These are phyloP conservation scores for Staphylotrichum tortipilum DNA, from an alignment of 495 filamentous ascomycete species.

Conservation along the genomic window DNA sequence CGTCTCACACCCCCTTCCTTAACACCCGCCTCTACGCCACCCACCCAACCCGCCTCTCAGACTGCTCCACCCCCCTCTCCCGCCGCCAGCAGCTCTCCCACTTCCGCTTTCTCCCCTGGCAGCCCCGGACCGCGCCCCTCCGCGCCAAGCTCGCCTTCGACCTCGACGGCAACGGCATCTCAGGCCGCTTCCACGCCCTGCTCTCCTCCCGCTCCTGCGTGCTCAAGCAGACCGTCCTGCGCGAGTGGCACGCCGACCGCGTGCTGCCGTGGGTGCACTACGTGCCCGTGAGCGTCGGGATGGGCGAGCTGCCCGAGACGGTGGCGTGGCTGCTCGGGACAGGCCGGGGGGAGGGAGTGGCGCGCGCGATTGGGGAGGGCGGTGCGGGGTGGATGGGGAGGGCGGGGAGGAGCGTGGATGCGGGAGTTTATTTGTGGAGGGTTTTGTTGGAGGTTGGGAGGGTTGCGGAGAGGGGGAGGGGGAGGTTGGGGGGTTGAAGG, in stretches of 20 bases:
- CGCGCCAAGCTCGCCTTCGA: slow-evolving; percentile 34
- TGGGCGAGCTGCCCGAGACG: slow-evolving; percentile 15
- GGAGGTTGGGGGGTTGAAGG: neutral
- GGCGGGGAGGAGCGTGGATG: slow-evolving; percentile 4
- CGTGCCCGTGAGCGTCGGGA: slow-evolving; percentile 13
- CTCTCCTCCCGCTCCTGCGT: slow-evolving; percentile 33
- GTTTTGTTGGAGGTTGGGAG: slow-evolving; percentile 11
- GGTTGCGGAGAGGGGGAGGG: slow-evolving; percentile 1
- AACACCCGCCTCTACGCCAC: slow-evolving; percentile 11
- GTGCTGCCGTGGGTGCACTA: slow-evolving; percentile 43
- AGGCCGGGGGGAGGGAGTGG: neutral
- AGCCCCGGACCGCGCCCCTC: slow-evolving; percentile 14
- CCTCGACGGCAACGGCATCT: slow-evolving; percentile 49
- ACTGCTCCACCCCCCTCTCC: neutral
- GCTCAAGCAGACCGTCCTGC: slow-evolving; percentile 42
- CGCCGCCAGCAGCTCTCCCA: slow-evolving; percentile 1
- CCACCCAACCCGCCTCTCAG: slow-evolving; percentile 5
- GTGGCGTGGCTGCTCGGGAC: slow-evolving; percentile 33
- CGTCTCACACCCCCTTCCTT: slow-evolving; percentile 8
- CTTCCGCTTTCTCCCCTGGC: slow-evolving; percentile 20
- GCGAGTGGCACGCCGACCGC: slow-evolving; percentile 53
- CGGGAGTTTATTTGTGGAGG: slow-evolving; percentile 3
- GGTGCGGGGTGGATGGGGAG: neutral
- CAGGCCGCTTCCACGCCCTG: slow-evolving; percentile 42
- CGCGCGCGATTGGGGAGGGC: neutral